Evolutionary conservation across 495 filamentous ascomycete genomes (phyloP).

Genomic region (Paragyromitra xinjiangensis): DNA sequence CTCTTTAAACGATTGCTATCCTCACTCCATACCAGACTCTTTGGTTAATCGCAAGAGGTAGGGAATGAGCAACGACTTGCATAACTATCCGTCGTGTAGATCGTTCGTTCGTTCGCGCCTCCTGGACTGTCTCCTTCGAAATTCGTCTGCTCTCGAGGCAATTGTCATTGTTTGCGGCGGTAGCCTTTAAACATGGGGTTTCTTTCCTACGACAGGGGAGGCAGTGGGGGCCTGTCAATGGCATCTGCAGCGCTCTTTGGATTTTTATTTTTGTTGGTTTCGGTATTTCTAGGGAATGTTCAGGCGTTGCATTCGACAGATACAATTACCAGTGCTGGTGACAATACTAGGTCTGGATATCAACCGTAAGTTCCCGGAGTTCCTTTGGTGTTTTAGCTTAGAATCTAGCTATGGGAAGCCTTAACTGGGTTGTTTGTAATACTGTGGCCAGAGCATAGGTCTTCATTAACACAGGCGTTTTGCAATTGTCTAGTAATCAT

Average conservation of each 20-base stretch:
- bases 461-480: not conserved
- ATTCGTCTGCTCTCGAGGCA: not conserved
- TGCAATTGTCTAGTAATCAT: constrained; percentile 58
- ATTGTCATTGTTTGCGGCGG: constrained; percentile 3
- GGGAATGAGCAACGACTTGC: constrained; percentile 11
- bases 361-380: constrained; percentile 59
- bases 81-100: constrained; percentile 18
- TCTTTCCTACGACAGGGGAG: constrained; percentile 10
- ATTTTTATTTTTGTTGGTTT: constrained; percentile 21
- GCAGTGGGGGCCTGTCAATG: constrained; percentile 23
- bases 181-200: constrained; percentile 15
- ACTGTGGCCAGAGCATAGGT: not conserved
- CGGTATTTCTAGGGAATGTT: constrained; percentile 30
- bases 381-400: not conserved
- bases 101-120: not conserved
- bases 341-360: constrained; percentile 62
- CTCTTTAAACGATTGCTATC: constrained; percentile 2
- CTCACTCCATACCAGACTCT: constrained; percentile 11
- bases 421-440: not conserved
- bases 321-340: constrained; percentile 63
- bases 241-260: constrained; percentile 9
- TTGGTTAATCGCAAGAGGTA: constrained; percentile 15
- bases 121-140: not conserved
- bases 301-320: constrained; percentile 59
- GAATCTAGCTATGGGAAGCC: not conserved